phyloP scores from a whole-genome alignment of 2,329 filamentous ascomycete genomes.

The Nigrospora sphaerica region DNA sequence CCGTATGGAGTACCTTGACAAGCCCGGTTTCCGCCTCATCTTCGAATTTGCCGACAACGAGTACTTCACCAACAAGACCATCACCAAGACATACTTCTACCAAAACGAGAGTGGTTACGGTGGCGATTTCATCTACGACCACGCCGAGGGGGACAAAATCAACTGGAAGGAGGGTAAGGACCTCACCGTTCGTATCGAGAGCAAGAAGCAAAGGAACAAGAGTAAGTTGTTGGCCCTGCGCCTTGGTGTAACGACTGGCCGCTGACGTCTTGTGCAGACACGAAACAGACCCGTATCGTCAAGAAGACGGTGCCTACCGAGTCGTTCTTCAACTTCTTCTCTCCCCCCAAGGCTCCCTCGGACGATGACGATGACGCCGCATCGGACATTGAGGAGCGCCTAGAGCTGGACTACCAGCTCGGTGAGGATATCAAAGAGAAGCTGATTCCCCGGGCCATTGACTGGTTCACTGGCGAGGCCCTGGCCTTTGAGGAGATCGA shows the following conservation, averaged over 20 bases:
- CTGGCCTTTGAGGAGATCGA: constrained; percentile 93
- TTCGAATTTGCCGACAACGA: constrained; percentile 95
- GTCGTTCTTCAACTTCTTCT: constrained; percentile 99
- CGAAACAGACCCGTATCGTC: constrained; percentile 96
- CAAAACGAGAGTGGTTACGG: constrained; percentile 98
- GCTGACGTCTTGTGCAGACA: constrained; percentile 53
- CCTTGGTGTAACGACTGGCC: too few relatives aligned
- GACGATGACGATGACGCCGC: constrained; percentile 66
- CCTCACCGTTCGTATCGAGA: constrained; percentile 88
- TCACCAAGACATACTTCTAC: constrained; percentile 99
- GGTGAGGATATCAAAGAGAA: constrained; percentile 99
- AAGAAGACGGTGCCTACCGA: constrained; percentile 99
- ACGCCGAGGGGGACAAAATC: constrained; percentile 96
- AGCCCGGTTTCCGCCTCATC: constrained; percentile 95
- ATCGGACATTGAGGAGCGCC: constrained; percentile 91
- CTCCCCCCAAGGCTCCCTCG: constrained; percentile 78
- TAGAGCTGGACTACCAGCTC: constrained; percentile 97
- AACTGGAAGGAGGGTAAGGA: constrained; percentile 94
- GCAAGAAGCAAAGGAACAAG: constrained; percentile 99
- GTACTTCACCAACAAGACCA: constrained; percentile 93
- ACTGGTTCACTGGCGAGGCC: constrained; percentile 99
- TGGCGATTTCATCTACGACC: constrained; percentile 99
- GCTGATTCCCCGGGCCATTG: constrained; percentile 93
- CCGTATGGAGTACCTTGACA: constrained; percentile 98
- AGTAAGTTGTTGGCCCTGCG: constrained; percentile 49